Evolutionary conservation across 192 early-diverging fungal species (phyloP).

Genomic region (Phlyctochytrium bullatum): DNA sequence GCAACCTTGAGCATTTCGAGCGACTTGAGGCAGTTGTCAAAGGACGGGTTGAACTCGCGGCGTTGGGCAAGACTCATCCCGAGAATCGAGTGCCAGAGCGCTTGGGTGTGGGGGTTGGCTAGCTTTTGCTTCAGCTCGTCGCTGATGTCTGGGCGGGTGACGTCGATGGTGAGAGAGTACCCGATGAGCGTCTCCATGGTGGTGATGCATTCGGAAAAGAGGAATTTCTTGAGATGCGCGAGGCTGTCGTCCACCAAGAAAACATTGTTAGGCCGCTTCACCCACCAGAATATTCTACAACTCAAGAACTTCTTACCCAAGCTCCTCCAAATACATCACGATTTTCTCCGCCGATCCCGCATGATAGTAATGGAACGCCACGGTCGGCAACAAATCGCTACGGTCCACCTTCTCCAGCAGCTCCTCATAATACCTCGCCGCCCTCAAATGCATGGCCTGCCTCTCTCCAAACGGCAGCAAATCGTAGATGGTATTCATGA

Average conservation of each 20-base stretch:
- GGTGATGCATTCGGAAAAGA: neutral
- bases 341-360: neutral
- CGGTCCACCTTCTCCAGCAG: neutral
- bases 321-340: neutral
- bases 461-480: neutral
- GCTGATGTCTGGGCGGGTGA: neutral
- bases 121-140: neutral
- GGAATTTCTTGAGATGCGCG: neutral
- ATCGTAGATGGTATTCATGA: conserved; percentile 5
- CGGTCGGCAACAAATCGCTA: neutral
- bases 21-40: neutral
- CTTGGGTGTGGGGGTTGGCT: neutral
- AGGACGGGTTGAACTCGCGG: neutral
- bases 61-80: neutral
- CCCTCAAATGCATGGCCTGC: neutral
- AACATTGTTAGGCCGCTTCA: neutral
- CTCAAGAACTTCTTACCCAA: neutral
- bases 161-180: neutral
- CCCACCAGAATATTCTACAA: neutral
- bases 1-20: neutral
- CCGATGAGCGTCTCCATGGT: neutral
- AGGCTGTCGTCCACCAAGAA: neutral
- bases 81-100: neutral
- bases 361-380: neutral
- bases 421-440: neutral